Base-by-base conservation (phyloP, 1,139 yeast genomes). In the Yamadazyma atlantica region DNA sequence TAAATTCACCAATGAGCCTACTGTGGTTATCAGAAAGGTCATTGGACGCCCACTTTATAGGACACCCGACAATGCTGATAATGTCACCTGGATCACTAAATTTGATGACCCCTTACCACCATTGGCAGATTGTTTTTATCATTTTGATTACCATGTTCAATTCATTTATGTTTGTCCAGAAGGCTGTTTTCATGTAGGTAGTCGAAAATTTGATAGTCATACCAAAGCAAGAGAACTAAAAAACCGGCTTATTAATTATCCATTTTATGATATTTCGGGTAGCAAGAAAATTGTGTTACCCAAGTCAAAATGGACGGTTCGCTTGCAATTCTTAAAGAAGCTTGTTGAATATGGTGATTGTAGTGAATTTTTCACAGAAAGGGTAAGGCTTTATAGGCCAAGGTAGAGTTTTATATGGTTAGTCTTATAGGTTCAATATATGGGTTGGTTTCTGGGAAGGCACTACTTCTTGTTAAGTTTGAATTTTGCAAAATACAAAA, bases 41-140 rank as follows among this genome's bases (percentile, higher is more conserved):
- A 16, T 16, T 15, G 30, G 30, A 16, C 5, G 12, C 9, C 21
- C 21, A 7, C 10, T 11, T 16, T 10, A 28, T 6, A 15, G 10
- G 10, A 3, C n/a, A 5, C 4, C 5, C 11, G 30, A n/a, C 4
- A 8, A 9, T 6, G 17, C 11, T 16, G n/a, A 3, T 10, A n/a
- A 11, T 5, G 13, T 28, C 3, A 8, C 6, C 9, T 15, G 10
- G n/a, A 16, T 28, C 6, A 4, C 5, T 16, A 13, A 15, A 10
- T 28, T 28, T 28, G 30, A 28, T 14, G 30, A 28, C 16, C 30
- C 30, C 4, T 28, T 28, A 16, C 30, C 30, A 9, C 21, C 8
- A 16, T 16, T 15, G 8, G 21, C 30, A 15, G 4, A 8, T 6
- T 28, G 9, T 9, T 28, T 28, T 12, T 28, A 28, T 28, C 30